Conservation (phyloP, 805 yeast genomes). For the Candida boleticola region DNA sequence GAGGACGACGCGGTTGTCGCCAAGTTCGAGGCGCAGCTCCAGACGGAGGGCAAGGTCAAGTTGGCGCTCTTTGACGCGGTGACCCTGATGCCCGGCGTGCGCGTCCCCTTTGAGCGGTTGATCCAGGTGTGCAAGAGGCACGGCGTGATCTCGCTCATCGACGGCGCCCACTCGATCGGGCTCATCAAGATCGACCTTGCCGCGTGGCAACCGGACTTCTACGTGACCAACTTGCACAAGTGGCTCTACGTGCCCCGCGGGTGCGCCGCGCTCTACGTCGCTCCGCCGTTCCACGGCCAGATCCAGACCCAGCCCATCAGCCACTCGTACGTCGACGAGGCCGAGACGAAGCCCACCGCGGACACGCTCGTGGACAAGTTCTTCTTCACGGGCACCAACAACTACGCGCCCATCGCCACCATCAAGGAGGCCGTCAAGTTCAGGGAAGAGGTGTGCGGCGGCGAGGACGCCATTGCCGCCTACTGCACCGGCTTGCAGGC, state of each 20-base stretch:
- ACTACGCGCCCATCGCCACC: constrained; percentile 41
- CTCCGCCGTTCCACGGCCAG: constrained; percentile 44
- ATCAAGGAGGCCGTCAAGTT: constrained; percentile 53
- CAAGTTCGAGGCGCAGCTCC: constrained; percentile 14
- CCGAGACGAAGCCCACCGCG: constrained; percentile 19
- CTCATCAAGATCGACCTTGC: constrained; percentile 43
- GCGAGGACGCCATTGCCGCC: constrained; percentile 48
- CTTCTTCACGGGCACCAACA: constrained; percentile 48
- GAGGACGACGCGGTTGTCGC: constrained; percentile 32
- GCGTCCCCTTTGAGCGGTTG: constrained; percentile 54
- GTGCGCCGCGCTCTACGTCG: constrained; percentile 58
- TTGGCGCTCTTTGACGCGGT: constrained; percentile 57
- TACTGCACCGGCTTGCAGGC: constrained; percentile 48
- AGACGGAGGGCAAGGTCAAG: constrained; percentile 20
- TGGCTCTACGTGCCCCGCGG: constrained; percentile 64
- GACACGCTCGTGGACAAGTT: constrained; percentile 45
- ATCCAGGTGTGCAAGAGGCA: constrained; percentile 44
- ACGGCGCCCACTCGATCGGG: constrained; percentile 75
- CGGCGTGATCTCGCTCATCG: constrained; percentile 54
- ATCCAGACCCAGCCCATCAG: constrained; percentile 62
- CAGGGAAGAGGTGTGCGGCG: constrained; percentile 55
- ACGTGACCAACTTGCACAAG: constrained; percentile 63
- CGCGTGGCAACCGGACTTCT: constrained; percentile 55
- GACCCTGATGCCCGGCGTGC: constrained; percentile 62
- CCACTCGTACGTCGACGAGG: constrained; percentile 40